Conservation (phyloP, 2,329 filamentous ascomycete genomes). For the Curvularia hawaiiensis region DNA sequence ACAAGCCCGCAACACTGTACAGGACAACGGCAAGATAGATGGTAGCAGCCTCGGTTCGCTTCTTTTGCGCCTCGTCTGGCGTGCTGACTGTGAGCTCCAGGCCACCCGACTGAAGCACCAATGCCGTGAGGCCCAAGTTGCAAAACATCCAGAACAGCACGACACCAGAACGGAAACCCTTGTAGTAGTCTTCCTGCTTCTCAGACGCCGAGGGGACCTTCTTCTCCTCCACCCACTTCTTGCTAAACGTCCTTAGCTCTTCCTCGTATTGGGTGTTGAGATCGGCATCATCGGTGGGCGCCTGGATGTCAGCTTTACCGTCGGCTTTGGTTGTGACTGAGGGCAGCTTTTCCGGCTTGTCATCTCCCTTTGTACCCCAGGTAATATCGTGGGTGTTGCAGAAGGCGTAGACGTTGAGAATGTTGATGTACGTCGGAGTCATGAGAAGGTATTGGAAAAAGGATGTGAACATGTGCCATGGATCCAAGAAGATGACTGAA, state of each 20-base stretch:
- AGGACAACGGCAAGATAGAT: constrained; percentile 87
- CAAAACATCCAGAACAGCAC: constrained; percentile 96
- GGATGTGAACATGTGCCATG: constrained; percentile 98
- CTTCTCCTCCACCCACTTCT: constrained; percentile 76
- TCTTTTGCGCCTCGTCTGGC: constrained; percentile 49
- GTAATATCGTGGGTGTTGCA: constrained; percentile 98
- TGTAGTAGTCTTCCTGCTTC: constrained; percentile 98
- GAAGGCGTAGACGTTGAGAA: constrained; percentile 98
- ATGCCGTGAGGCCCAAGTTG: constrained; percentile 85
- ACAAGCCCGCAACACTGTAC: constrained; percentile 86
- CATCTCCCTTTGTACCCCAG: constrained; percentile 97
- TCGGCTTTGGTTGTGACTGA: constrained; percentile 89
- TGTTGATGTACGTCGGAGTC: constrained; percentile 96
- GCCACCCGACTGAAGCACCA: constrained; percentile 86
- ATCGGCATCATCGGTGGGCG: constrained; percentile 88
- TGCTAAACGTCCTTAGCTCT: constrained; percentile 74
- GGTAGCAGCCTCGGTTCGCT: constrained; percentile 65
- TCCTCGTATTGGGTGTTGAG: constrained; percentile 93
- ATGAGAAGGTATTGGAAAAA: constrained; percentile 94
- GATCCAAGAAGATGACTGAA: constrained; percentile 93
- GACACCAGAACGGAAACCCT: constrained; percentile 89
- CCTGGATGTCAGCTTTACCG: constrained; percentile 89
- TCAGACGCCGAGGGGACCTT: constrained; percentile 67
- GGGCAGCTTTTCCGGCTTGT: constrained; percentile 89
- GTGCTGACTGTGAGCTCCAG: constrained; percentile 60